Percentiles rank a stretch among this genome's conserved stretches.
phyloP scores from a whole-genome alignment of 805 yeast species.

The Vanderwaltozyma polyspora region DNA sequence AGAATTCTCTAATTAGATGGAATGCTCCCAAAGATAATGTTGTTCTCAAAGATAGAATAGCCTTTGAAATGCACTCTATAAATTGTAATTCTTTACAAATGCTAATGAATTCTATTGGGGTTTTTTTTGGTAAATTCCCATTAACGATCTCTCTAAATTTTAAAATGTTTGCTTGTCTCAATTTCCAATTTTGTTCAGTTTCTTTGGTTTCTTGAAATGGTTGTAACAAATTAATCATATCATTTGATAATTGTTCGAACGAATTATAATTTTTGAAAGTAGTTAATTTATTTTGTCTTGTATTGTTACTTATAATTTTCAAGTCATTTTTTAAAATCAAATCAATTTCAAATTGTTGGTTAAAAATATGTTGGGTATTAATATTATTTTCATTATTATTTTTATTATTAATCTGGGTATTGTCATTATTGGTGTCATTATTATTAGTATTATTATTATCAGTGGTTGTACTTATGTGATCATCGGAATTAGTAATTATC shows the following conservation, averaged over 20 bases:
- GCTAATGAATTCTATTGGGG: constrained; percentile 29
- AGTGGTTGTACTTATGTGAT: not conserved
- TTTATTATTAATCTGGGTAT: not conserved
- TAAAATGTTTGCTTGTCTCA: constrained; percentile 52
- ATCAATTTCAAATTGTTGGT: constrained; percentile 14
- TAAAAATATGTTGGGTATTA: no score
- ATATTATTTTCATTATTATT: no score
- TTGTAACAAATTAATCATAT: constrained; percentile 17
- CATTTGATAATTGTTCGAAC: constrained; percentile 14
- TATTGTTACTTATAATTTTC: not conserved
- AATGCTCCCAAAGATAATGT: constrained; percentile 70
- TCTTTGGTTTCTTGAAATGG: constrained; percentile 59
- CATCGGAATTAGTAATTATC: not conserved
- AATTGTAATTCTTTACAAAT: constrained; percentile 30
- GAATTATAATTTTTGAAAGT: constrained; percentile 4
- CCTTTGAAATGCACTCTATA: constrained; percentile 52
- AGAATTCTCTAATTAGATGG: constrained; percentile 59
- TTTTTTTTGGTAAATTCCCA: constrained; percentile 38
- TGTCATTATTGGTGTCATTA: not conserved
- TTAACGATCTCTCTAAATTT: constrained; percentile 46
- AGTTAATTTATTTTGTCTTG: not conserved
- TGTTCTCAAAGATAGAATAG: constrained; percentile 67
- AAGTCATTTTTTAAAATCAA: constrained; percentile 4
- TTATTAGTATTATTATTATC: not conserved
- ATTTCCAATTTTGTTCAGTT: constrained; percentile 79